Evolutionary conservation across 179 eudicot genomes (phyloP).

Genomic region (Carnegiea gigantea): DNA sequence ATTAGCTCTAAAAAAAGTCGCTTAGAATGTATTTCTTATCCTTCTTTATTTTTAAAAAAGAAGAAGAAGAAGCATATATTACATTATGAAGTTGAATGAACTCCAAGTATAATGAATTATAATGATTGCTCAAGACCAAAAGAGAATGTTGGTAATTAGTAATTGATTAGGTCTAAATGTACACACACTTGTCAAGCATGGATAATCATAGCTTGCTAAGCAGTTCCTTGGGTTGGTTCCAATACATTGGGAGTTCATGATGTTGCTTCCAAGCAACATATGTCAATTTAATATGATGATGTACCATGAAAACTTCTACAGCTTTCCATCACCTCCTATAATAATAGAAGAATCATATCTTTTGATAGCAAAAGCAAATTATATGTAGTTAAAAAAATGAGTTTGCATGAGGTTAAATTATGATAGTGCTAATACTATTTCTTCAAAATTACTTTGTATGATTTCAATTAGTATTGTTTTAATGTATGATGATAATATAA

Average conservation of each 20-base stretch:
- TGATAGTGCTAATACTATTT: no score
- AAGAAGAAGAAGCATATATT: no score
- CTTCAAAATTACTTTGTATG: no score
- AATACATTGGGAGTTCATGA: conserved; percentile 15
- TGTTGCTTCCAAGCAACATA: conserved; percentile 21
- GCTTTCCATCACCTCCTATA: background rate
- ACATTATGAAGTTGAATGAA: no score
- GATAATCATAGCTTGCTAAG: background rate
- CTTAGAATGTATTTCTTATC: no score
- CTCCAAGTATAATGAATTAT: no score
- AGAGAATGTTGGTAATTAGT: background rate
- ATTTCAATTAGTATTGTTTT: no score
- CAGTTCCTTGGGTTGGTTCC: conserved; percentile 14
- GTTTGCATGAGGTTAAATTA: background rate
- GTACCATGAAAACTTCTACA: background rate
- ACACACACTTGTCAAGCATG: conserved; percentile 15
- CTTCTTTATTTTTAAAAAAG: no score
- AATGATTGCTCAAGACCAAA: background rate
- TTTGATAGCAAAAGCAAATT: background rate
- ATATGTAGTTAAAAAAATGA: background rate
- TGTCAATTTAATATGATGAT: background rate
- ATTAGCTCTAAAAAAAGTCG: no score
- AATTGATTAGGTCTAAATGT: background rate
- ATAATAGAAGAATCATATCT: background rate
- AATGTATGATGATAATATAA: no score